Conservation (phyloP, 306 rosid genomes). For the Alnus glutinosa region DNA sequence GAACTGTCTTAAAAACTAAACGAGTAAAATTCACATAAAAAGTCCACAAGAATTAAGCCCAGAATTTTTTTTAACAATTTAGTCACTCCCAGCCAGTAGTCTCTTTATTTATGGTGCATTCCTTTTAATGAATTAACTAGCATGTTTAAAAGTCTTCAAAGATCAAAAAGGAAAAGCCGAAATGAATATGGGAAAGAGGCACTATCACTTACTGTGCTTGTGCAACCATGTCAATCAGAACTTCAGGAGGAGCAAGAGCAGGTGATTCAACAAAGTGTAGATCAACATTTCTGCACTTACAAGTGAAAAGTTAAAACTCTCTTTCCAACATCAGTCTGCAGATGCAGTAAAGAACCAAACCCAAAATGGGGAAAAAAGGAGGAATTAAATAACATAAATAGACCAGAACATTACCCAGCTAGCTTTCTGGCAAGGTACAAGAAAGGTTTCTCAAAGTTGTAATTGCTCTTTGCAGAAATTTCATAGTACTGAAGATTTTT, state of each 20-base stretch:
- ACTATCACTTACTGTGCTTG: slow-evolving; percentile 24
- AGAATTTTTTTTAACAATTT: no score
- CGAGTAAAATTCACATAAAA: no score
- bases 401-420: slow-evolving; percentile 27
- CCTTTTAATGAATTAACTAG: no score
- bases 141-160: background rate
- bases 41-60: no score
- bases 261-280: slow-evolving; percentile 34
- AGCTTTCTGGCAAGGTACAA: slow-evolving; percentile 43
- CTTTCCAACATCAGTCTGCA: background rate
- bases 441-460: slow-evolving; percentile 46
- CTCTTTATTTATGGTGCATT: no score
- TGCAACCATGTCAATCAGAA: slow-evolving; percentile 32
- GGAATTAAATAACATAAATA: background rate
- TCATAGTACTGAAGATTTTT: slow-evolving; percentile 41
- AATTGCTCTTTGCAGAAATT: slow-evolving; percentile 44
- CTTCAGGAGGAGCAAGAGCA: slow-evolving; percentile 40
- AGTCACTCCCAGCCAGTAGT: no score
- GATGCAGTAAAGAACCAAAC: background rate
- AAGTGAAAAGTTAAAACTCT: background rate
- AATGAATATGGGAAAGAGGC: background rate
- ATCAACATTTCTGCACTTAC: slow-evolving; percentile 15
- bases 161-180: background rate
- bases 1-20: background rate
- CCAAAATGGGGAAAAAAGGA: background rate